A percentile compares a stretch with the other conserved stretches of the same genome.
These are phyloP conservation scores for Agrostemma githago DNA, from an alignment of 148 eudicot genomes.

Conservation along the genomic window DNA sequence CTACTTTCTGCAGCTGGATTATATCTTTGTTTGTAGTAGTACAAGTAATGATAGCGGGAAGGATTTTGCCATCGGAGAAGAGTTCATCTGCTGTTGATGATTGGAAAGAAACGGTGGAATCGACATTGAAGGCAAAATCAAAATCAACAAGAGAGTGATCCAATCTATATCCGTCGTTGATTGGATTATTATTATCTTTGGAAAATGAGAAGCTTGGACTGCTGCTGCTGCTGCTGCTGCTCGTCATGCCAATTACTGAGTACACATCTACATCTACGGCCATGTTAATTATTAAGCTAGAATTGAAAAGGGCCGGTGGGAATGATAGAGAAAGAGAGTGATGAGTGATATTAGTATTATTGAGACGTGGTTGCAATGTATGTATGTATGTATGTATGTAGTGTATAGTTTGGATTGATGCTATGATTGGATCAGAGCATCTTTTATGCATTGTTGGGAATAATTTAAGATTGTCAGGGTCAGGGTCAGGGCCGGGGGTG, in stretches of 20 bases:
- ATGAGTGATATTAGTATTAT: not conserved
- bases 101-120: constrained; percentile 15
- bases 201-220: constrained; percentile 36
- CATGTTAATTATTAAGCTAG: not conserved
- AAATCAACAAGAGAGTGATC: constrained; percentile 36
- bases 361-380: constrained; percentile 7
- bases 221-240: constrained; percentile 4
- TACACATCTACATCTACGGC: constrained; percentile 26
- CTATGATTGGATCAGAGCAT: constrained; percentile 23
- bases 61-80: constrained; percentile 61
- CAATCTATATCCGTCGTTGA: constrained; percentile 7
- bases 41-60: too few species aligned
- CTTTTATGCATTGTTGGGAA: constrained; percentile 28
- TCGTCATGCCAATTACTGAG: constrained; percentile 19
- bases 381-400: not conserved
- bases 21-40: constrained; percentile 25
- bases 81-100: constrained; percentile 76
- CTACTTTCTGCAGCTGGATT: not conserved
- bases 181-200: constrained; percentile 13
- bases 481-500: not conserved
- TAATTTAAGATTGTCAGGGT: constrained; percentile 24
- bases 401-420: constrained; percentile 15
- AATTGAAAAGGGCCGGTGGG: too few species aligned
- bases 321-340: not conserved
- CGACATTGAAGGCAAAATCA: constrained; percentile 60